Evolutionary conservation across 2,329 filamentous ascomycete species (phyloP).

Genomic region (Fusarium duplospermum): DNA sequence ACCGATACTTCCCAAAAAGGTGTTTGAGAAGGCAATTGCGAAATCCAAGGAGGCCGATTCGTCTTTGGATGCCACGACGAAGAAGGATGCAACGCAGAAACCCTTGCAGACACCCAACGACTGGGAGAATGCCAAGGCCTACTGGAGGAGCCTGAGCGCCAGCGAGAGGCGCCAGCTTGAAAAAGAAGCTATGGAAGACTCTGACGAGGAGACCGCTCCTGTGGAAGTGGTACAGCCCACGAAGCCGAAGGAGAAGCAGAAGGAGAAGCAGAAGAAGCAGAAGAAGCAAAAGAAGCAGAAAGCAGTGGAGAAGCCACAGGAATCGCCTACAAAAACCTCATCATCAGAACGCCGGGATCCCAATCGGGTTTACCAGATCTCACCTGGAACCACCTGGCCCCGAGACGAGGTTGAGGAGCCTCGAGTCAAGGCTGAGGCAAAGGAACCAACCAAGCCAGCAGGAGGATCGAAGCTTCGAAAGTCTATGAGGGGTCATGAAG

Average conservation of each 20-base stretch:
- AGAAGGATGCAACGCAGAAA: not conserved
- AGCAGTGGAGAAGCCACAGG: slow-evolving; percentile 11
- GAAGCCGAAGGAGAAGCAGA: slow-evolving; percentile 47
- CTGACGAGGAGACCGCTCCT: slow-evolving; percentile 57
- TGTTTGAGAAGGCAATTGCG: slow-evolving; percentile 40
- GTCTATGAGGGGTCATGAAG: slow-evolving; percentile 57
- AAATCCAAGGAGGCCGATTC: slow-evolving; percentile 29
- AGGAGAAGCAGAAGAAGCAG: slow-evolving; percentile 51
- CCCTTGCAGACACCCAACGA: slow-evolving; percentile 53
- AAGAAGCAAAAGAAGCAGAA: slow-evolving; percentile 55
- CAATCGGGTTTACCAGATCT: slow-evolving; percentile 55
- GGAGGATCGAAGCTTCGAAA: slow-evolving; percentile 54
- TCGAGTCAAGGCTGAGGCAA: not conserved
- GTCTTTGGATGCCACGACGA: slow-evolving; percentile 2
- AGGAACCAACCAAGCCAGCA: not conserved
- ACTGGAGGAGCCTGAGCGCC: slow-evolving; percentile 74
- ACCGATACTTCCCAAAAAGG: slow-evolving; percentile 34
- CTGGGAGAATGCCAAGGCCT: slow-evolving; percentile 76
- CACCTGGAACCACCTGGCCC: slow-evolving; percentile 47
- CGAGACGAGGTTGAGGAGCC: slow-evolving; percentile 27
- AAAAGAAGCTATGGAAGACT: slow-evolving; percentile 66
- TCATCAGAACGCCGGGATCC: slow-evolving; percentile 19
- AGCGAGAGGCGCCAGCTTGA: slow-evolving; percentile 73
- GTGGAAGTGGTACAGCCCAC: slow-evolving; percentile 40
- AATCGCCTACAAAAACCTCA: slow-evolving; percentile 7